Conservation (phyloP, 2,329 filamentous ascomycete genomes). For the Bipolaris victoriae region DNA sequence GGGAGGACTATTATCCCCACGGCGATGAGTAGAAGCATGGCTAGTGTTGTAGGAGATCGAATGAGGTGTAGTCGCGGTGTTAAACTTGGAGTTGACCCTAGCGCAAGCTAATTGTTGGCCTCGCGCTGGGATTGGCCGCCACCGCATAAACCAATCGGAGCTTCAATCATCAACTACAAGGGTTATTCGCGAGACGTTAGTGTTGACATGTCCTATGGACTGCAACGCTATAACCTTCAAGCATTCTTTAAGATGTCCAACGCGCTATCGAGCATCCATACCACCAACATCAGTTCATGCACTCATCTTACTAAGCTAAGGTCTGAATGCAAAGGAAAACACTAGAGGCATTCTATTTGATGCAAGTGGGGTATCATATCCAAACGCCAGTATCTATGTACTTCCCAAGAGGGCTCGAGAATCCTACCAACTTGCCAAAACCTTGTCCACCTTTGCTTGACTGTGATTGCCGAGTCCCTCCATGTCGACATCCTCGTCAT, state of each 20-base stretch:
- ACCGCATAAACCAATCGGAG: not conserved
- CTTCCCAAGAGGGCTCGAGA: not conserved
- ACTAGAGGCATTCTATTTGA: not conserved
- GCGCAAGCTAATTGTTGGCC: slow-evolving; percentile 5
- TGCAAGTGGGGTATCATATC: slow-evolving; percentile 18
- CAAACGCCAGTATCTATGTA: slow-evolving; percentile 10
- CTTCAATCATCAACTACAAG: not conserved
- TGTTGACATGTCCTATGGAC: not conserved
- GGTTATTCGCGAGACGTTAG: not conserved
- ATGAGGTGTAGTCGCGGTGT: not conserved
- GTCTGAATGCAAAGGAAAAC: not conserved
- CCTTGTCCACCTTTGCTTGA: slow-evolving; percentile 33
- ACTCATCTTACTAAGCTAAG: not conserved
- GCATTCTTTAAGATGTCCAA: not conserved
- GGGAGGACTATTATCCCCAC: slow-evolving; percentile 13
- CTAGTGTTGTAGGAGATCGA: not conserved
- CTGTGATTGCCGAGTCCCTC: slow-evolving; percentile 22
- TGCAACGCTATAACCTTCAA: not conserved
- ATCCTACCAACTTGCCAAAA: slow-evolving; percentile 34
- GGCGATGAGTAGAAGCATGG: slow-evolving; percentile 7
- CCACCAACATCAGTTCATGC: not conserved
- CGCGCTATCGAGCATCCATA: not conserved
- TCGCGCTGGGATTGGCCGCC: not conserved
- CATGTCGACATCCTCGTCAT: slow-evolving; percentile 33
- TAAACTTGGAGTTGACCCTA: slow-evolving; percentile 2